phyloP scores from a whole-genome alignment of 2,329 filamentous ascomycete species.

The Cryphonectria parasitica region DNA sequence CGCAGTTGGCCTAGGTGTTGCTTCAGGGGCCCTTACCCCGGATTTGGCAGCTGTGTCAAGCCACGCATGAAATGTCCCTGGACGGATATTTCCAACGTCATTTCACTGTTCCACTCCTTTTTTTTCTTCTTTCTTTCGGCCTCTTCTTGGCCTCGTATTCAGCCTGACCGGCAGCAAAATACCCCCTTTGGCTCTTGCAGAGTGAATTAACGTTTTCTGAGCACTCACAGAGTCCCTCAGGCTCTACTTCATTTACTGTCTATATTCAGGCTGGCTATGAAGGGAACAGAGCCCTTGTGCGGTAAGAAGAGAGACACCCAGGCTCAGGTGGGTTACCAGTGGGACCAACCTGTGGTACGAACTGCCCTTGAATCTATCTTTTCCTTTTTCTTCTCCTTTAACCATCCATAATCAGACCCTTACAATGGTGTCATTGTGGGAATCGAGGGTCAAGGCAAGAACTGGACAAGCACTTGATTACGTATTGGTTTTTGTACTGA shows the following conservation, averaged over 20 bases:
- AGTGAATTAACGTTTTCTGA: not conserved
- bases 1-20: not conserved
- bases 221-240: too few relatives aligned
- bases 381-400: not conserved
- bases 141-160: not conserved
- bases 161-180: not conserved
- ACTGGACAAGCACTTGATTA: not conserved
- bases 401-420: not conserved
- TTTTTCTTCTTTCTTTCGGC: not conserved
- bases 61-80: not conserved
- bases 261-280: too few relatives aligned
- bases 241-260: too few relatives aligned
- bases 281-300: not conserved
- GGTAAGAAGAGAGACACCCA: not conserved
- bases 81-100: not conserved
- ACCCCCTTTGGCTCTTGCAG: not conserved
- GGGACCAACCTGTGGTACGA: not conserved
- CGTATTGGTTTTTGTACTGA: not conserved
- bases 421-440: not conserved
- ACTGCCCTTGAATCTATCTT: not conserved
- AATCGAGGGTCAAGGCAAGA: not conserved
- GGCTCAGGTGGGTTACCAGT: not conserved
- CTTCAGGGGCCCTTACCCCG: slow-evolving; percentile 10
- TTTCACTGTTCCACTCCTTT: not conserved
- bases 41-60: not conserved